phyloP scores from a whole-genome alignment of 192 early-diverging fungal genomes.

The Coemansia reversa region DNA sequence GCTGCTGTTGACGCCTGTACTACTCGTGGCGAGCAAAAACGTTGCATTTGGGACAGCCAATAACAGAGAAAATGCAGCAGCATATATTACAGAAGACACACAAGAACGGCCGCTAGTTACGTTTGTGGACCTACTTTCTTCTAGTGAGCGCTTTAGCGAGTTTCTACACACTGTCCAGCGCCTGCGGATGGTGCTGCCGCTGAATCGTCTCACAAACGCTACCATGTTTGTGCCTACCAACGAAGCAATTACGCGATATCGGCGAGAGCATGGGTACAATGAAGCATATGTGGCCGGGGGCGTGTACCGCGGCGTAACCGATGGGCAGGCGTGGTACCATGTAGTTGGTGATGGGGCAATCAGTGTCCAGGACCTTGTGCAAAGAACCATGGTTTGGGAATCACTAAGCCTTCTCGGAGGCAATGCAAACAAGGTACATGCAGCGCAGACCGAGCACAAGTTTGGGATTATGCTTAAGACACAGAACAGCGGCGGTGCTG shows the following conservation, averaged over 20 bases:
- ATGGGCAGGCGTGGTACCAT: slow-evolving; percentile 53
- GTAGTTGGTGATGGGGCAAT: slow-evolving; percentile 34
- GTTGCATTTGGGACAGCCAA: not conserved
- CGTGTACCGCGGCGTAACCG: slow-evolving; percentile 38
- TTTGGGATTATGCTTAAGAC: slow-evolving; percentile 47
- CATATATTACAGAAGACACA: slow-evolving; percentile 3
- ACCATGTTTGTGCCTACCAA: slow-evolving; percentile 64
- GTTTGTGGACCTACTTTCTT: slow-evolving; percentile 62
- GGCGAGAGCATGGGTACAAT: slow-evolving; percentile 27
- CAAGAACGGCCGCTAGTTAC: slow-evolving; percentile 13
- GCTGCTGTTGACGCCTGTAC: not conserved
- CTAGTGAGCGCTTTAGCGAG: slow-evolving; percentile 52
- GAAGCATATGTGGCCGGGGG: slow-evolving; percentile 6
- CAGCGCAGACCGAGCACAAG: not conserved
- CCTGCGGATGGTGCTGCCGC: slow-evolving; percentile 55
- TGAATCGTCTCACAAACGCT: slow-evolving; percentile 57
- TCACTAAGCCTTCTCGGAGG: slow-evolving; percentile 23
- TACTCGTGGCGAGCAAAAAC: not conserved
- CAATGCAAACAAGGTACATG: not conserved
- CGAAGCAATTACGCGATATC: slow-evolving; percentile 49
- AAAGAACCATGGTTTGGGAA: slow-evolving; percentile 46
- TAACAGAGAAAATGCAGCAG: not conserved
- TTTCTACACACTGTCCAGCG: slow-evolving; percentile 59
- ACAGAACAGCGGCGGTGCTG: slow-evolving; percentile 6
- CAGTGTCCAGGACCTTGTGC: slow-evolving; percentile 10